Evolutionary conservation across 2,329 filamentous ascomycete genomes (phyloP), one percentile per base, ranked within the genome.

Genomic region (Pseudonectria buxi): DNA sequence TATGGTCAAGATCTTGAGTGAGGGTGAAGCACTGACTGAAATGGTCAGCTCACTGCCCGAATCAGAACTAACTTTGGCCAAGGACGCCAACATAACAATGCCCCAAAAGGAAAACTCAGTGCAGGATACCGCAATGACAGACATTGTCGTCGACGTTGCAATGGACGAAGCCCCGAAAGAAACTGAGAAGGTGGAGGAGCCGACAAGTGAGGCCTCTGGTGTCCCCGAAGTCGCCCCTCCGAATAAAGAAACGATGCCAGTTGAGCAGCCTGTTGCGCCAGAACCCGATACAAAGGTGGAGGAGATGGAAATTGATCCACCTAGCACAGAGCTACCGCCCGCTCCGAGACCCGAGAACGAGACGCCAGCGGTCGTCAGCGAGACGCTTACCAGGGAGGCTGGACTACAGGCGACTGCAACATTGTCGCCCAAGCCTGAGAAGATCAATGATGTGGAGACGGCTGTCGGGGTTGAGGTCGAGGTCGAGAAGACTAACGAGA

Each of bases 1-100:
- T 5, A 61, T 72, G 54, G 60, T 65, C 5, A 63, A 63, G 35
- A 61, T 77, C 33, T 50, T 72, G 7, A 63, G 60, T 3, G 66
- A 73, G 33, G 47, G 58, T 3, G 67, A 72, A 32, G 61, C 58
- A 4, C 42, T 76, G 24, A 40, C 55, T 11, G 59, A 64, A 13
- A 62, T 72, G 54, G 47, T 74, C 7, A 65, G 66, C 3, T 52
- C 55, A 4, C 40, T 69, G 4, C 65, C 67, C 0, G 56, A 63
- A 4, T 43, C 42, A 10, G 14, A 34, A 12, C 7, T 26, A 6
- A 16, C 28, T 10, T n/a, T 13, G 13, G 16, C 13, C 10, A 14
- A 28, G 18, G 16, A 33, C 10, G 10, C 16, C 10, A n/a, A 24
- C 9, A 22, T 9, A 22, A 22, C 18, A 9, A 6, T 9, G 9